Evolutionary conservation across 2,329 filamentous ascomycete species (phyloP), one percentile per base, ranked within the genome.

Genomic region (Bipolaris oryzae): DNA sequence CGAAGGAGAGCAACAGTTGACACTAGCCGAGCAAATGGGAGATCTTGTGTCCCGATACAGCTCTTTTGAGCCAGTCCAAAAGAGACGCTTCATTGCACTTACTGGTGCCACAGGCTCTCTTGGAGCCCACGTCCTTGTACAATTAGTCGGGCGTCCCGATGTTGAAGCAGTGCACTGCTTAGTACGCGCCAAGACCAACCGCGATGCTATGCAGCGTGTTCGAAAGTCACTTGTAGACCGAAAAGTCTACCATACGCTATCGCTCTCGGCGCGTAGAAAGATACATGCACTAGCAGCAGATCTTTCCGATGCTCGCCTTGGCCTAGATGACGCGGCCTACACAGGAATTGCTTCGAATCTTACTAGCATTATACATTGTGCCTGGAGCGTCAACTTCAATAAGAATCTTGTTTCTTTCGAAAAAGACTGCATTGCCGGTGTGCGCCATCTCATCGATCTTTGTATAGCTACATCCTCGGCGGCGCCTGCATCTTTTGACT

Each of bases 41-140:
- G 65, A 64, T 1, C 64, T 85, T 16, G 77, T 85, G 44, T 63
- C 73, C 9, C 77, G 76, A 55, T 81, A 81, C 64, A 76, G 75
- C 1, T 51, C 60, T 20, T 81, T 82, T 53, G 43, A 54, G 52
- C 6, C 35, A 9, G 38, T 46, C 5, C 47, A 43, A 63, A 45
- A 66, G 71, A 3, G 9, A 13, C 31, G 35, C 23, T 37, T 38
- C 15, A 50, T 63, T 20, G 56, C 86, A 2, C 73, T 90, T 3
- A 90, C 87, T 1, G 88, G 88, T 1, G 82, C 84, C 0, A 90
- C 88, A 0, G 88, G 88, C 0, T 88, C 87, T 2, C 78, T 90
- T 0, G 88, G 88, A 1, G 80, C 84, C 0, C 86, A 89, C 63
- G 77, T 88, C 1, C 77, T 86, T 1, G 65, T 70, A 5, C 72